Evolutionary conservation across 805 yeast species (phyloP), one percentile per base, ranked within the genome.

Genomic region (Saccharomycopsis babjevae): DNA sequence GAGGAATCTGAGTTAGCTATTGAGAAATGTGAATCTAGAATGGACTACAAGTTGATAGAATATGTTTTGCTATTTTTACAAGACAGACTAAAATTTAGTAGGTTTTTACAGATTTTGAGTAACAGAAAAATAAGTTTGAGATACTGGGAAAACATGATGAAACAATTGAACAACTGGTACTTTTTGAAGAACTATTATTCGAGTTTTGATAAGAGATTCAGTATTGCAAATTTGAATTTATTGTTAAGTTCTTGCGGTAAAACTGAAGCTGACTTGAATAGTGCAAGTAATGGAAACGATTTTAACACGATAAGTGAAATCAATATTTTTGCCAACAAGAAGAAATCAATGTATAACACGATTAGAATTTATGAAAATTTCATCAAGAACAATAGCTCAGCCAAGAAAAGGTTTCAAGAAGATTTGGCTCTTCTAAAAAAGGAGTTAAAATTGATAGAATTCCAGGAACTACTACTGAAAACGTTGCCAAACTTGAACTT

Each of bases 1-100:
- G 90, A 88, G 54, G 91, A 89, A 66, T 76, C 82, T 54, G 87
- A 82, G 60, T 69, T 81, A 54, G 96, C 97, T 0, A 70, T 91
- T 46, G 70, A 78, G 54, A 88, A 86, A 66, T 81, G 93, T 0
- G 80, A 86, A 54, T 83, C 81, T 62, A 77, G 83, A 42, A 79
- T 83, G 18, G 81, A 84, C 66, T 79, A 78, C 52, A 90, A 86
- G 68, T 74, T 89, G 42, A 77, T 86, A 6, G 72, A 78, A 55
- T 79, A 80, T 59, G 83, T 87, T 0, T 68, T 93, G 55, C 68
- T 83, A 18, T 75, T 78, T 30, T 73, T 92, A 30, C 59, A 61
- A 22, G 50, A 50, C 16, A 62, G 56, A 50, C 38, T 63, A 20
- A 36, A 62, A 20, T 54, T 63, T 8, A 59, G 63, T 30, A 62